Evolutionary conservation across 192 early-diverging fungal genomes (phyloP).

Genomic region (Coemansia sp.): DNA sequence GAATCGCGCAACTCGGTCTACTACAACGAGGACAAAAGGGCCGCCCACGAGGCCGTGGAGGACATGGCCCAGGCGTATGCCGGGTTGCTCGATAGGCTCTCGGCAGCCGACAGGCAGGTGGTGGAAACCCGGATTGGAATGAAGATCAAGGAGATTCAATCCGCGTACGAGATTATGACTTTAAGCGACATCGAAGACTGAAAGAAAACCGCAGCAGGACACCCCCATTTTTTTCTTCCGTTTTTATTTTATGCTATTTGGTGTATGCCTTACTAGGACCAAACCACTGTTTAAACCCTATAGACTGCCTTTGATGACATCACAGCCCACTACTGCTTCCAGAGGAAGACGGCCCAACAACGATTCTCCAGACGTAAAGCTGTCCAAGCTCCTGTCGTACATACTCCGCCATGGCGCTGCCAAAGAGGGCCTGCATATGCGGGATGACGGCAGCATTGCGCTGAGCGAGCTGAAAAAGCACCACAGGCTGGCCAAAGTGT

Average conservation of each 20-base stretch:
- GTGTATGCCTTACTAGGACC: no score
- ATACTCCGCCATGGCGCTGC: constrained; percentile 81
- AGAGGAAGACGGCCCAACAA: constrained; percentile 1
- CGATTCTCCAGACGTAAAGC: constrained; percentile 48
- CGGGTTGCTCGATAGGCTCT: constrained; percentile 23
- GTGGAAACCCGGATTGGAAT: constrained; percentile 45
- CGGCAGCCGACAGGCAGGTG: constrained; percentile 16
- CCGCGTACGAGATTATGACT: constrained; percentile 51
- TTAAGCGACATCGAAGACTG: constrained; percentile 42
- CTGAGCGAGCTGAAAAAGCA: constrained; percentile 63
- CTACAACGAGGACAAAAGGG: constrained; percentile 49
- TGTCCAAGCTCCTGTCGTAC: constrained; percentile 80
- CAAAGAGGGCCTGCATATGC: constrained; percentile 71
- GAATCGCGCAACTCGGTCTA: constrained; percentile 53
- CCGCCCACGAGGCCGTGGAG: constrained; percentile 50
- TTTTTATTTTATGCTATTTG: constrained; percentile 3
- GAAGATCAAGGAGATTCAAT: constrained; percentile 52
- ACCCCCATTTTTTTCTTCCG: constrained; percentile 1
- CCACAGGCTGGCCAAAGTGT: constrained; percentile 58
- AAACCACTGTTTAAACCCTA: no score
- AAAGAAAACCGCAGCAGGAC: background rate
- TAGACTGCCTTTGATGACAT: no score
- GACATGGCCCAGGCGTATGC: constrained; percentile 36
- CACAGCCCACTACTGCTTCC: no score
- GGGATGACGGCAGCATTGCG: constrained; percentile 71